Evolutionary conservation across 306 rosid genomes (phyloP).

Genomic region (Casuarina cunninghamiana): DNA sequence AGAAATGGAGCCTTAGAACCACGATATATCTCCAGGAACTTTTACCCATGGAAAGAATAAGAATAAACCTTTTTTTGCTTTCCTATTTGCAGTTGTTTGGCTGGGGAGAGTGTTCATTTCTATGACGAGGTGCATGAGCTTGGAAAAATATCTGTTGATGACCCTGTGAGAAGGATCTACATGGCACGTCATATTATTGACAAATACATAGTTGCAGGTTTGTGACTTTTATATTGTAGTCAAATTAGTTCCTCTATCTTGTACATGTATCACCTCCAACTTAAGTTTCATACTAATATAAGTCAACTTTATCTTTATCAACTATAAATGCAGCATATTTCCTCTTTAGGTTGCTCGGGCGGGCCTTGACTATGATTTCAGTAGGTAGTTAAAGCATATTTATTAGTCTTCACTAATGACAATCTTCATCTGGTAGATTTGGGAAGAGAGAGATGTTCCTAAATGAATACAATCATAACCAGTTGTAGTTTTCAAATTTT

Average conservation of each 20-base stretch:
- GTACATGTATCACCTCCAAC: neutral
- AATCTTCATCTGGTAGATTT: neutral
- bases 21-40: neutral
- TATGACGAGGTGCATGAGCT: slow-evolving; percentile 87
- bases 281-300: slow-evolving; percentile 6
- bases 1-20: slow-evolving; percentile 3
- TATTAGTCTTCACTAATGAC: neutral
- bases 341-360: neutral
- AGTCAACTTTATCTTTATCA: slow-evolving; percentile 5
- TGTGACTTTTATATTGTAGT: slow-evolving; percentile 21
- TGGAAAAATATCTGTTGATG: slow-evolving; percentile 72
- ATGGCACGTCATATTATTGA: slow-evolving; percentile 94
- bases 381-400: slow-evolving; percentile 23
- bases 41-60: neutral
- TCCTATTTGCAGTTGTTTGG: slow-evolving; percentile 81
- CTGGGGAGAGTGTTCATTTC: slow-evolving; percentile 96
- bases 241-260: slow-evolving; percentile 7
- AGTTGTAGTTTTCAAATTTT: neutral
- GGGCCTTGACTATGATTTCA: slow-evolving; percentile 21
- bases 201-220: slow-evolving; percentile 86
- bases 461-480: neutral
- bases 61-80: slow-evolving; percentile 17
- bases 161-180: slow-evolving; percentile 85
- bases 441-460: neutral
- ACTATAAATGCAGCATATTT: slow-evolving; percentile 10